Conservation (phyloP, 768 basidiomycete species). For the Lentinula raphanica region DNA sequence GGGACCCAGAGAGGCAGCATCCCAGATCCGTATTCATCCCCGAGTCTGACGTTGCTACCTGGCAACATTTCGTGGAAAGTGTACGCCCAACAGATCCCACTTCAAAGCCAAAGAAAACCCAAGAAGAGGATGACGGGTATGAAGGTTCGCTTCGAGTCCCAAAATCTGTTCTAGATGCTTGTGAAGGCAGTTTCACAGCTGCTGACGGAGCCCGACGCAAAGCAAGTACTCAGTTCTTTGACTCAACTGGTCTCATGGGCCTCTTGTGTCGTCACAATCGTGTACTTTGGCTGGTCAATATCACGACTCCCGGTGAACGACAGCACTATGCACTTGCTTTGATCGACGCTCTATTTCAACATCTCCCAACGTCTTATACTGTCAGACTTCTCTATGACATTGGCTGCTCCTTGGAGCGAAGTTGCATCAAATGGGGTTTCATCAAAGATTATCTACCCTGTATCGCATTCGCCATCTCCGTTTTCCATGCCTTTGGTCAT, state of each 20-base stretch:
- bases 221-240: no score
- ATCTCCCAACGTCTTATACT: slow-evolving; percentile 21
- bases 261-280: slow-evolving; percentile 32
- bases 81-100: slow-evolving; percentile 1
- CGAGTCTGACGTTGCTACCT: slow-evolving; percentile 12
- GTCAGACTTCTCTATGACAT: slow-evolving; percentile 30
- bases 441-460: slow-evolving; percentile 15
- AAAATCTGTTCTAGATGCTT: slow-evolving; percentile 25
- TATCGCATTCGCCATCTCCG: slow-evolving; percentile 23
- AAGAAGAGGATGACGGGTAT: slow-evolving; percentile 10
- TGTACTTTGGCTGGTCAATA: slow-evolving; percentile 30
- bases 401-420: slow-evolving; percentile 27
- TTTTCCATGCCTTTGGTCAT: slow-evolving; percentile 37
- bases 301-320: slow-evolving; percentile 27
- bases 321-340: slow-evolving; percentile 28
- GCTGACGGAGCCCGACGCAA: slow-evolving; percentile 21
- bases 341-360: slow-evolving; percentile 24
- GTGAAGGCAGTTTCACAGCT: slow-evolving; percentile 25
- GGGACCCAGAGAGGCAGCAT: slow-evolving; percentile 15
- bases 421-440: slow-evolving; percentile 22
- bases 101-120: not conserved
- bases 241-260: slow-evolving; percentile 27
- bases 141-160: slow-evolving; percentile 20
- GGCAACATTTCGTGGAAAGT: slow-evolving; percentile 16
- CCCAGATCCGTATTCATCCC: slow-evolving; percentile 19